phyloP scores from a whole-genome alignment of 139 green algal species.

The Chlorella sp. region DNA sequence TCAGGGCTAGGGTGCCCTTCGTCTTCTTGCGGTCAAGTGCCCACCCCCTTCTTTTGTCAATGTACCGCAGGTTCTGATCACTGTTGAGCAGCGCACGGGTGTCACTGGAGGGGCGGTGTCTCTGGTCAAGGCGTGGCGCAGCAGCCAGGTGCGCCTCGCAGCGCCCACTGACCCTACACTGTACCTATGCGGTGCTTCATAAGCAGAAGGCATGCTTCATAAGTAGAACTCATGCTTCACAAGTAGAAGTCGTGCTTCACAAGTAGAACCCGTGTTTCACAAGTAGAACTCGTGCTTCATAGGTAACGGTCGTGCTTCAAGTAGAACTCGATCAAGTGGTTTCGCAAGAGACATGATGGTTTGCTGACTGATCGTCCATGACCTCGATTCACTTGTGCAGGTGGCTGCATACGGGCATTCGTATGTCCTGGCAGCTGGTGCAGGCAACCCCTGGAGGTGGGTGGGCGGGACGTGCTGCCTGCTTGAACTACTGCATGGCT shows the following conservation, averaged over 20 bases:
- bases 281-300: background rate
- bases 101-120: background rate
- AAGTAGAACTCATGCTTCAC: background rate
- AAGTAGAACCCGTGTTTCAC: background rate
- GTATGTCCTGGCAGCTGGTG: background rate
- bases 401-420: background rate
- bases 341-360: no score
- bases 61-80: background rate
- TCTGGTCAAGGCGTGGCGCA: background rate
- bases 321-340: no score
- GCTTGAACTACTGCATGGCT: no score
- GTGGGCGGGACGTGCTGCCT: no score
- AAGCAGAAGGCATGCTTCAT: no score
- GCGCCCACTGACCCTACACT: no score
- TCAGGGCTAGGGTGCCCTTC: background rate
- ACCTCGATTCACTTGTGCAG: background rate
- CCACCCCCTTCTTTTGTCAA: no score
- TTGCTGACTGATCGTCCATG: background rate
- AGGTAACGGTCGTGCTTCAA: background rate
- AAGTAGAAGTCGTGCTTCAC: background rate
- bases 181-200: no score
- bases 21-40: background rate
- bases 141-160: slow-evolving; percentile 3
- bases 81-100: background rate
- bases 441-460: background rate